Evolutionary conservation across 768 basidiomycete species (phyloP).

Genomic region (Aureoboletus auriporus): DNA sequence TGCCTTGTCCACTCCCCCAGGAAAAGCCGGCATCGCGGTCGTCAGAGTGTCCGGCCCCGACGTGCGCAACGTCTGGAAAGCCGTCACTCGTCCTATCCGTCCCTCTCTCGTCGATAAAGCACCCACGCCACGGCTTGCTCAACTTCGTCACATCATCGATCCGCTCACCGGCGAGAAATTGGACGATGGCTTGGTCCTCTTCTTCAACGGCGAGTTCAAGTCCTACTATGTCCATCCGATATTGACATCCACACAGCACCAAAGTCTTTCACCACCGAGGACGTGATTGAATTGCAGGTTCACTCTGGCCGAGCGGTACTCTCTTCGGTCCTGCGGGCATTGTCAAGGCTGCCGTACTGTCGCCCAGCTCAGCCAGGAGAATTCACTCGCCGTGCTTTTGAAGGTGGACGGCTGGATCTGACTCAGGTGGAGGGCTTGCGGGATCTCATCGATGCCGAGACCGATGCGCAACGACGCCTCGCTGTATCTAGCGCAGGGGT

Average conservation of each 20-base stretch:
- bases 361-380: conserved; percentile 85
- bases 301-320: conserved; percentile 86
- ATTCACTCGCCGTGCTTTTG: conserved; percentile 82
- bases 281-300: conserved; percentile 78
- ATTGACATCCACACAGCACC: conserved; percentile 44
- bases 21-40: conserved; percentile 80
- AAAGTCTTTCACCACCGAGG: conserved; percentile 79
- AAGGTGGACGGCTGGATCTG: conserved; percentile 76
- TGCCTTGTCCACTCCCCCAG: conserved; percentile 83
- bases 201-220: conserved; percentile 60
- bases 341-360: conserved; percentile 57
- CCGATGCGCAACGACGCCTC: conserved; percentile 72
- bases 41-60: conserved; percentile 80
- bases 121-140: conserved; percentile 64
- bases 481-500: conserved; percentile 71
- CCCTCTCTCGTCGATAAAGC: conserved; percentile 1
- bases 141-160: conserved; percentile 66
- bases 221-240: background rate
- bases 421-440: conserved; percentile 87
- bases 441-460: conserved; percentile 87
- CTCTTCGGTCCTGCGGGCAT: conserved; percentile 59
- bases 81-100: conserved; percentile 44
- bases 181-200: conserved; percentile 80
- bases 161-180: conserved; percentile 57
- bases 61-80: conserved; percentile 56